Conservation (phyloP, 345 rosid genomes). For the Gossypium rotundifolium region DNA sequence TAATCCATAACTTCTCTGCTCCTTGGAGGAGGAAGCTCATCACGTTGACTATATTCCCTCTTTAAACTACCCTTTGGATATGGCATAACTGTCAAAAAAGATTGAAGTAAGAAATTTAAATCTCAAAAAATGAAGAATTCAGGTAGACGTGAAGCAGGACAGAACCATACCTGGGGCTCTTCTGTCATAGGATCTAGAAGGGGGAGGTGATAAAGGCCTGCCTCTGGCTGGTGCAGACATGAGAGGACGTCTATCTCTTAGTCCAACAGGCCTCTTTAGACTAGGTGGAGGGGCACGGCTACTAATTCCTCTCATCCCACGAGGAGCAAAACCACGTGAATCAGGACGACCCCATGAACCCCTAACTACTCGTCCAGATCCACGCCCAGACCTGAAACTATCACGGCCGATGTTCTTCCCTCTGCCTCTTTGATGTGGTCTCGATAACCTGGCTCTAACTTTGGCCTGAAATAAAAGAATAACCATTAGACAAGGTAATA, state of each 20-base stretch:
- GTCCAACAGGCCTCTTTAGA: constrained; percentile 48
- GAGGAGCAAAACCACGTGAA: constrained; percentile 39
- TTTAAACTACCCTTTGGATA: constrained; percentile 69
- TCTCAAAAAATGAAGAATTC: neutral
- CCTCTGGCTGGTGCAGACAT: constrained; percentile 60
- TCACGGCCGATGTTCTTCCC: constrained; percentile 53
- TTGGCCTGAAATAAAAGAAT: constrained; percentile 53
- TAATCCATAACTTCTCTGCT: constrained; percentile 71
- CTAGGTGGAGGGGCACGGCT: constrained; percentile 48
- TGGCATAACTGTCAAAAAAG: constrained; percentile 44
- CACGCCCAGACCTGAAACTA: constrained; percentile 58
- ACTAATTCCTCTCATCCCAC: constrained; percentile 42
- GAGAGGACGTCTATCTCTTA: constrained; percentile 70
- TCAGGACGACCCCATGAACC: constrained; percentile 64
- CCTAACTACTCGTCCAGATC: constrained; percentile 53
- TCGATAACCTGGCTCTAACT: constrained; percentile 93
- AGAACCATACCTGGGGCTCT: constrained; percentile 65
- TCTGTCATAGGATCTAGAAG: constrained; percentile 72
- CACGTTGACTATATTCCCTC: constrained; percentile 76
- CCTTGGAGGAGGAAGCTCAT: constrained; percentile 80
- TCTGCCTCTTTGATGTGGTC: constrained; percentile 88
- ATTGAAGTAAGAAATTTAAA: constrained; percentile 4
- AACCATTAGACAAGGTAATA: neutral
- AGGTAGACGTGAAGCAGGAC: neutral
- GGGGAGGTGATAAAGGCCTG: constrained; percentile 62